Base-by-base conservation (phyloP, 805 yeast species). In the Lipomyces yamadae region DNA sequence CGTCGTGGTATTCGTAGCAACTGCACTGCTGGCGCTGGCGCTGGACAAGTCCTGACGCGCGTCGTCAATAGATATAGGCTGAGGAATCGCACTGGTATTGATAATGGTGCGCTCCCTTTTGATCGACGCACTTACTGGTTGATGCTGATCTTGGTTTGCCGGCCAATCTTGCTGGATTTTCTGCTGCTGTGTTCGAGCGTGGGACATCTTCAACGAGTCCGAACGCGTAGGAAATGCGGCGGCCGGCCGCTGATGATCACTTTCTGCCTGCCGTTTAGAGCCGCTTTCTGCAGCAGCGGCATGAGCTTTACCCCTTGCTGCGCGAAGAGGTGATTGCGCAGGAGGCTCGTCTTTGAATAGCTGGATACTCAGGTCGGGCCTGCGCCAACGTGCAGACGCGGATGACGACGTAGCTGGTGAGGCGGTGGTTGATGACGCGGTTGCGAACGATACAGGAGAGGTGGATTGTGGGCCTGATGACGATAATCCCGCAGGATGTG, bases 121-220 rank as follows among this genome's bases (percentile, higher is more conserved):
- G 62, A 63, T 15, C 37, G 60, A 42, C 39, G 59, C 60, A 15
- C 24, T 24, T 15, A n/a, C 15, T n/a, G 7, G 10, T n/a, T 42
- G 48, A n/a, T n/a, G 48, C 48, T 30, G 56, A 34, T 60, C 15
- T 53, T 30, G 53, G 13, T 13, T 24, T 45, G 13, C 53, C 57
- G 30, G 45, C 18, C 24, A 11, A 11, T 8, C 24, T 29, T 11
- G 29, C 42, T 30, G 60, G 2, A 15, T 42, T 42, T 24, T 24
- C 24, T 18, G 56, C 29, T 6, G 58, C 15, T 18, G 61, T 13
- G 7, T n/a, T 58, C 30, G 61, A 39, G 24, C 11, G 37, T 29
- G 61, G 7, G 48, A 42, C n/a, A 42, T 7, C 15, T 42, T 42
- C n/a, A 42, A 81, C 69, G 69, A 82, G 74, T 69, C 68, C 37